These are phyloP conservation scores for Glycyrrhiza uralensis DNA, from an alignment of 306 rosid genomes.

Conservation along the genomic window DNA sequence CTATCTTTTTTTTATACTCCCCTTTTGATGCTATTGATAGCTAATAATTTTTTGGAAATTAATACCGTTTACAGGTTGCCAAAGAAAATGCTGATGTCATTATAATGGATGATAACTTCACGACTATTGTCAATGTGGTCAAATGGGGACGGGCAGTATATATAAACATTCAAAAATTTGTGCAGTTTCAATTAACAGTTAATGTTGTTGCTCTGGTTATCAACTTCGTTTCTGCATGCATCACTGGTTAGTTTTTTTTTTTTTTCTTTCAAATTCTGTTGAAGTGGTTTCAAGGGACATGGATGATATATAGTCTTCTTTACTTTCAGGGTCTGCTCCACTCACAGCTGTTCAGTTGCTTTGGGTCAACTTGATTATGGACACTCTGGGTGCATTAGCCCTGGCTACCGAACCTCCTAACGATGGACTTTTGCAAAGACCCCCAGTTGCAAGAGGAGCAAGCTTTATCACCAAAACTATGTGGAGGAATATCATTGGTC, in stretches of 20 bases:
- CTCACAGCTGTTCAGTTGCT: slow-evolving; percentile 95
- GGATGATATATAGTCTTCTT: neutral
- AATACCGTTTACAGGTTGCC: slow-evolving; percentile 65
- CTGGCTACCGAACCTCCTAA: slow-evolving; percentile 96
- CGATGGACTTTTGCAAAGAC: slow-evolving; percentile 68
- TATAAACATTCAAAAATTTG: slow-evolving; percentile 94
- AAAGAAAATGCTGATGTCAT: slow-evolving; percentile 92
- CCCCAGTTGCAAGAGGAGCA: slow-evolving; percentile 62
- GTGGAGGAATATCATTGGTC: slow-evolving; percentile 98
- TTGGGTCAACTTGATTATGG: slow-evolving; percentile 99
- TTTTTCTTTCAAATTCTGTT: neutral
- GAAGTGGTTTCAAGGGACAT: slow-evolving; percentile 13
- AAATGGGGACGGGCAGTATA: slow-evolving; percentile 96
- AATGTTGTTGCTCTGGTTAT: slow-evolving; percentile 83
- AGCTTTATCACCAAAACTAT: slow-evolving; percentile 80
- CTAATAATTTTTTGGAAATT: slow-evolving; percentile 15
- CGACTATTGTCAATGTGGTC: slow-evolving; percentile 79
- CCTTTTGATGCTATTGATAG: slow-evolving; percentile 11
- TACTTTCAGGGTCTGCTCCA: slow-evolving; percentile 86
- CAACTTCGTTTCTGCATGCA: slow-evolving; percentile 88
- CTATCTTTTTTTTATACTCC: neutral
- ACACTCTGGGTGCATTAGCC: slow-evolving; percentile 96
- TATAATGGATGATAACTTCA: slow-evolving; percentile 85
- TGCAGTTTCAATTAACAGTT: slow-evolving; percentile 94
- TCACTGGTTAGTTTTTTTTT: slow-evolving; percentile 62